Percentiles rank a stretch among this genome's conserved stretches.
These are phyloP conservation scores for Aspergillus biplanus DNA, from an alignment of 495 filamentous ascomycete genomes.

Conservation along the genomic window DNA sequence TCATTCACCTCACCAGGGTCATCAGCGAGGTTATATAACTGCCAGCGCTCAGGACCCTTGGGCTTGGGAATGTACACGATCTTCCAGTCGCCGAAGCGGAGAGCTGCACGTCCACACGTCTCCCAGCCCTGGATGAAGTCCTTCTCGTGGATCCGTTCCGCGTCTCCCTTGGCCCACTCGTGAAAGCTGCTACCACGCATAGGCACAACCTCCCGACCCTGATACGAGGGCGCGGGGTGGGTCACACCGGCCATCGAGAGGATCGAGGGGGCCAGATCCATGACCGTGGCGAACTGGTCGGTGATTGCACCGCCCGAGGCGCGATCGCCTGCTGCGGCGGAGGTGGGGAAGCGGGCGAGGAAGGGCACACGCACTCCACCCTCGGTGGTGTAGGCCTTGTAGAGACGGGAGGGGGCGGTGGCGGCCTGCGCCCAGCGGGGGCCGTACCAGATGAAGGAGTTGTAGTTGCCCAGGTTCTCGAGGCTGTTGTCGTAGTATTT, in stretches of 20 bases:
- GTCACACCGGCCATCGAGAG: conserved; percentile 63
- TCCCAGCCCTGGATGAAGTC: conserved; percentile 56
- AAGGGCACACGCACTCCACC: conserved; percentile 64
- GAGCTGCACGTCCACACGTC: conserved; percentile 47
- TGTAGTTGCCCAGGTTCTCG: conserved; percentile 62
- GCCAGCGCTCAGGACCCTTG: conserved; percentile 52
- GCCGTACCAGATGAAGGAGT: conserved; percentile 69
- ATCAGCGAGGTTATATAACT: conserved; percentile 49
- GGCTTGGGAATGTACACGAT: conserved; percentile 54
- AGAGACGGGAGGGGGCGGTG: conserved; percentile 63
- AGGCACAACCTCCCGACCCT: conserved; percentile 58
- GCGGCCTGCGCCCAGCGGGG: conserved; percentile 67
- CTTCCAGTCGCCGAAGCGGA: conserved; percentile 54
- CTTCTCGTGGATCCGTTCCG: conserved; percentile 46
- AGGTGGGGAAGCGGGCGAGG: conserved; percentile 52
- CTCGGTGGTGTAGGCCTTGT: conserved; percentile 66
- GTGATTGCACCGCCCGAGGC: conserved; percentile 45
- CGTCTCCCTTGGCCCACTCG: conserved; percentile 40
- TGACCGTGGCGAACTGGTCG: conserved; percentile 62
- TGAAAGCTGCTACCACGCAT: conserved; percentile 60
- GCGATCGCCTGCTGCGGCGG: conserved; percentile 28
- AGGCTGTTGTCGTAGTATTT: conserved; percentile 66
- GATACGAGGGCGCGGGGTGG: conserved; percentile 60
- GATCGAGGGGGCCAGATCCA: conserved; percentile 65
- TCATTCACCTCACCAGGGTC: conserved; percentile 61